Conservation (phyloP, 2,329 filamentous ascomycete genomes). For the Pseudogymnoascus sp. region DNA sequence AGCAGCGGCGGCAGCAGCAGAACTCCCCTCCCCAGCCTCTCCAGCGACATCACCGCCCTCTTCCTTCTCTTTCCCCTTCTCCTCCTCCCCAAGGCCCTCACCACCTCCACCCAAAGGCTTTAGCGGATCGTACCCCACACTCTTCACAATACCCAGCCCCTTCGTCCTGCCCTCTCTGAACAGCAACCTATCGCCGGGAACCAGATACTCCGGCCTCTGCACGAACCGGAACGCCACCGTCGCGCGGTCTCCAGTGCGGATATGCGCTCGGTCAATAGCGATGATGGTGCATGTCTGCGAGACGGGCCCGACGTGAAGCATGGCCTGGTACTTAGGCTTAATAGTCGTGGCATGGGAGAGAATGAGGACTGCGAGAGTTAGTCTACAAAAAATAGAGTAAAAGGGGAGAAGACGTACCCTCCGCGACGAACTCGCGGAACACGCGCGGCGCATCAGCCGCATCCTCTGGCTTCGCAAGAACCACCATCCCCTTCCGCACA, state of each 20-base stretch:
- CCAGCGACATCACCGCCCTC: conserved; percentile 5
- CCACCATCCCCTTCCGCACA: conserved; percentile 96
- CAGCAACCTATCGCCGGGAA: conserved; percentile 76
- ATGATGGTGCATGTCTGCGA: conserved; percentile 96
- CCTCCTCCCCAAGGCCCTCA: conserved; percentile 12
- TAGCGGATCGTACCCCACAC: conserved; percentile 70
- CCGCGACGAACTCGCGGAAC: conserved; percentile 67
- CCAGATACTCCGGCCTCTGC: conserved; percentile 85
- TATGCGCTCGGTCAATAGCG: conserved; percentile 91
- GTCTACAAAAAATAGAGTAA: background rate
- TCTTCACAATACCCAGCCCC: conserved; percentile 88
- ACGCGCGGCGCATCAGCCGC: conserved; percentile 58
- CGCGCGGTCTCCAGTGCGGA: conserved; percentile 89
- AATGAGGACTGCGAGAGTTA: conserved; percentile 60
- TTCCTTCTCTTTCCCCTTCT: background rate
- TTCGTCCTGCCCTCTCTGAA: conserved; percentile 95
- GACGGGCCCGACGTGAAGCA: conserved; percentile 92
- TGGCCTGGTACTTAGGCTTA: conserved; percentile 92
- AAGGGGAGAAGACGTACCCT: conserved; percentile 42
- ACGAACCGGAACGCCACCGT: conserved; percentile 91
- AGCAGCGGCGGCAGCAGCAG: background rate
- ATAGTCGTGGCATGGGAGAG: conserved; percentile 95
- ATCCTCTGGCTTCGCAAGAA: conserved; percentile 68
- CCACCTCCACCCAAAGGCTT: conserved; percentile 34
- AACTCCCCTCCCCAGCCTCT: background rate